phyloP scores from a whole-genome alignment of 108 stramenopile species.

The Aurantiochytrium sp. region DNA sequence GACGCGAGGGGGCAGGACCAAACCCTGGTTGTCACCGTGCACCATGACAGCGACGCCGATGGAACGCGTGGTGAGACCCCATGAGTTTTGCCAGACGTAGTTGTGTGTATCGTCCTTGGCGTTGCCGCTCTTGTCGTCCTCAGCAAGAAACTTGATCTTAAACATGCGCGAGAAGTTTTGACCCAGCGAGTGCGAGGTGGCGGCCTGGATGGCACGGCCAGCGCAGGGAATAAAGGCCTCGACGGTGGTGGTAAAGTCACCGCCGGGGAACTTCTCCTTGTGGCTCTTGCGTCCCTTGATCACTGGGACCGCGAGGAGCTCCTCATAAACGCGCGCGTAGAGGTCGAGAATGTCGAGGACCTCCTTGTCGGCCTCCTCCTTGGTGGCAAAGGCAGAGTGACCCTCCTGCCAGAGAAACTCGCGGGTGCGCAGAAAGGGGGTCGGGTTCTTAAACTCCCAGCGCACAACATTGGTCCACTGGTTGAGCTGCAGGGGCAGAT shows the following conservation, averaged over 20 bases:
- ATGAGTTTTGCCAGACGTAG: constrained; percentile 85
- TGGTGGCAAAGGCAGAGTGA: constrained; percentile 93
- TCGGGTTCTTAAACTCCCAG: constrained; percentile 99
- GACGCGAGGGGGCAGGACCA: constrained; percentile 91
- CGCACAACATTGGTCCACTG: constrained; percentile 98
- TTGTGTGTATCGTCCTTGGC: constrained; percentile 15
- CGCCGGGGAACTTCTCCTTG: constrained; percentile 97
- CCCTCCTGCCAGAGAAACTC: constrained; percentile 99
- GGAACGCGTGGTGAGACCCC: constrained; percentile 95
- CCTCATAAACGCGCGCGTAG: constrained; percentile 92
- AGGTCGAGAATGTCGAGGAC: constrained; percentile 89
- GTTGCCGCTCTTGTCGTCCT: constrained; percentile 66
- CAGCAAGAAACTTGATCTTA: constrained; percentile 87
- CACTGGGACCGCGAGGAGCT: constrained; percentile 94
- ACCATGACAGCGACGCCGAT: constrained; percentile 99
- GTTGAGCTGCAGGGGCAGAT: constrained; percentile 94
- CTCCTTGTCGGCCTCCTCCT: constrained; percentile 90
- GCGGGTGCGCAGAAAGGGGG: constrained; percentile 87
- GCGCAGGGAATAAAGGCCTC: constrained; percentile 95
- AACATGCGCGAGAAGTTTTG: constrained; percentile 99
- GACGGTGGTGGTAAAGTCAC: constrained; percentile 89
- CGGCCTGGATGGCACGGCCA: constrained; percentile 98
- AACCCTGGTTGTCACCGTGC: constrained; percentile 95
- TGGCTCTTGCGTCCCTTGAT: constrained; percentile 94
- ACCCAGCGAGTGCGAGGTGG: constrained; percentile 93